phyloP scores from a whole-genome alignment of 2,329 filamentous ascomycete genomes.

The Rosellinia necatrix region DNA sequence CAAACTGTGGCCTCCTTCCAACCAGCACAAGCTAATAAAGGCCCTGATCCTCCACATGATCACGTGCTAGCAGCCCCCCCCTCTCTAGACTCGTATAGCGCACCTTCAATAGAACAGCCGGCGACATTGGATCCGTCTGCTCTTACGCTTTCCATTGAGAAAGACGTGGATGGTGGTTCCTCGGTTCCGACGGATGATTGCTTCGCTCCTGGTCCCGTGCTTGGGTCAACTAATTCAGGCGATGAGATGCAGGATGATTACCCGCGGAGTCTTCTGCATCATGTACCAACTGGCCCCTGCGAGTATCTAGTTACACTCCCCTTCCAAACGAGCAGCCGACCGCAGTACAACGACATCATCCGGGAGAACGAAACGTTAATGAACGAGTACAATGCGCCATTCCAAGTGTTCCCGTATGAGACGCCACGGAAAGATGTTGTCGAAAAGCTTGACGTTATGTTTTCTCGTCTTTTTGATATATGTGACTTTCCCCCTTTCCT shows the following conservation, averaged over 20 bases:
- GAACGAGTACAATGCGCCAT: conserved; percentile 50
- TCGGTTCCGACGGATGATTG: conserved; percentile 37
- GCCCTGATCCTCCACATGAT: not conserved
- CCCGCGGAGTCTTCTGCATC: conserved; percentile 33
- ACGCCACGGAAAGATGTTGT: conserved; percentile 48
- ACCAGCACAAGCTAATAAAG: not conserved
- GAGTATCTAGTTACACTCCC: conserved; percentile 62
- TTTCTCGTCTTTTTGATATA: conserved; percentile 56
- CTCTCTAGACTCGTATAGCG: conserved; percentile 22
- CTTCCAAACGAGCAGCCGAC: conserved; percentile 57
- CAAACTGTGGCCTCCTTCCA: conserved; percentile 13
- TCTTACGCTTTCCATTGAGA: conserved; percentile 40
- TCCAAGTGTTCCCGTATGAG: conserved; percentile 46
- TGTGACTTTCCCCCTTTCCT: conserved; percentile 62
- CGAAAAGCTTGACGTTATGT: conserved; percentile 55
- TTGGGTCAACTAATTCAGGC: conserved; percentile 11
- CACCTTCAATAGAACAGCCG: conserved; percentile 34
- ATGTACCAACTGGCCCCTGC: conserved; percentile 39
- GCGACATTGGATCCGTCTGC: conserved; percentile 38
- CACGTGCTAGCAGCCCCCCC: conserved; percentile 13
- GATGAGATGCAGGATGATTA: conserved; percentile 30
- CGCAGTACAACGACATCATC: conserved; percentile 57
- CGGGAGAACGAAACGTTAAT: conserved; percentile 48
- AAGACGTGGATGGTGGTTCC: conserved; percentile 35
- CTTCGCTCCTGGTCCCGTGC: conserved; percentile 18